Conservation (phyloP, 352 stramenopile genomes). For the Phytophthora idaei region DNA sequence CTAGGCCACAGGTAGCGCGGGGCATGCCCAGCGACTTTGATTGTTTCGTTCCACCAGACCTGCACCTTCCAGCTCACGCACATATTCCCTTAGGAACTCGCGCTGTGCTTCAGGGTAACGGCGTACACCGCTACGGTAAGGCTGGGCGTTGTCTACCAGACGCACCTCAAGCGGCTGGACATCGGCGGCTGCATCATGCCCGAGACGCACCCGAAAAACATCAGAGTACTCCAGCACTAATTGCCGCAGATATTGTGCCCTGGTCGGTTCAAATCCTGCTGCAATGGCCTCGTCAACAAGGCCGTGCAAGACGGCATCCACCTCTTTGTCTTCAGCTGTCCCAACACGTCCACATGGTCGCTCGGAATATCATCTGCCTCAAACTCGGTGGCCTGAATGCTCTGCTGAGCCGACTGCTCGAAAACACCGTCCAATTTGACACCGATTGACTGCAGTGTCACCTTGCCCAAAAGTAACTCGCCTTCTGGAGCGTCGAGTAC, state of each 20-base stretch:
- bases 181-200: constrained; percentile 5
- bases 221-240: constrained; percentile 1
- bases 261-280: background rate
- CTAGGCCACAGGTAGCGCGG: constrained; percentile 4
- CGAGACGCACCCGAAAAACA: constrained; percentile 6
- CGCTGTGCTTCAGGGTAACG: constrained; percentile 12
- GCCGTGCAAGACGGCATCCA: background rate
- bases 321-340: background rate
- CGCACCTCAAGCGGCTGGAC: constrained; percentile 15
- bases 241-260: background rate
- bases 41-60: constrained; percentile 6
- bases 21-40: constrained; percentile 7
- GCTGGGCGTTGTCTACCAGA: background rate
- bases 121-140: constrained; percentile 12
- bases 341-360: constrained; percentile 8
- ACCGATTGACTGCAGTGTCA: constrained; percentile 12
- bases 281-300: background rate
- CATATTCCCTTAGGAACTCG: background rate
- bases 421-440: constrained; percentile 2
- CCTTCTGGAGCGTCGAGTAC: constrained; percentile 12
- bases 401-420: constrained; percentile 6
- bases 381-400: background rate
- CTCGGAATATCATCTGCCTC: constrained; percentile 13
- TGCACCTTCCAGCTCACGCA: background rate
- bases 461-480: constrained; percentile 1